These are phyloP conservation scores for Zygosaccharomyces kombuchaensis DNA, from an alignment of 805 yeast genomes.

Conservation along the genomic window DNA sequence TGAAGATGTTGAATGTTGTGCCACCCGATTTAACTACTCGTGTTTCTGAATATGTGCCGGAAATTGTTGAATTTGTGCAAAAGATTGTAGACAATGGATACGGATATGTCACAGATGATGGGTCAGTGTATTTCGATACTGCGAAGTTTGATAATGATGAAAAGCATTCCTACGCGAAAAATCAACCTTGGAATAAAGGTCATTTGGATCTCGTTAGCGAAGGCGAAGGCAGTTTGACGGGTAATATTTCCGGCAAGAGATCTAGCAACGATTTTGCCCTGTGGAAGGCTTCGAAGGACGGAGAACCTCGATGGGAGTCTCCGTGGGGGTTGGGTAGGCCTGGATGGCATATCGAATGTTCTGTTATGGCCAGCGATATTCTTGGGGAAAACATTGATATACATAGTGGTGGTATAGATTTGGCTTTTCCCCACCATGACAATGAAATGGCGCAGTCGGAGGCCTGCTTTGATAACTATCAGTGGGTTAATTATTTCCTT, in stretches of 20 bases:
- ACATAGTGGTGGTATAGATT: constrained; percentile 94
- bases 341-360: constrained; percentile 99
- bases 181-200: constrained; percentile 98
- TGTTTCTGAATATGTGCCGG: constrained; percentile 93
- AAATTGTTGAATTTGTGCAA: constrained; percentile 75
- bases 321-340: constrained; percentile 98
- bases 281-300: constrained; percentile 95
- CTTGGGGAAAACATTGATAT: constrained; percentile 83
- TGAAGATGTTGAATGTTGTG: constrained; percentile 77
- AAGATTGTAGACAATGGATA: constrained; percentile 73
- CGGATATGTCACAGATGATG: constrained; percentile 80
- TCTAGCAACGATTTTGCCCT: constrained; percentile 86
- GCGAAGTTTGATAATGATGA: constrained; percentile 66
- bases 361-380: constrained; percentile 94
- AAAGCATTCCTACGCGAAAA: constrained; percentile 83
- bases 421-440: constrained; percentile 98
- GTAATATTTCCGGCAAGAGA: constrained; percentile 52
- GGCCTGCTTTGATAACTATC: constrained; percentile 81
- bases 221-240: constrained; percentile 84
- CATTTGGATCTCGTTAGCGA: constrained; percentile 79
- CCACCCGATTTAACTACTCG: constrained; percentile 86
- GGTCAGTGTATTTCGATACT: constrained; percentile 96
- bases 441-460: constrained; percentile 97
- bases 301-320: constrained; percentile 94
- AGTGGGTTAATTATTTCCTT: constrained; percentile 95